phyloP scores from a whole-genome alignment of 768 basidiomycete species.

The Lanmaoa pseudosensibilis region DNA sequence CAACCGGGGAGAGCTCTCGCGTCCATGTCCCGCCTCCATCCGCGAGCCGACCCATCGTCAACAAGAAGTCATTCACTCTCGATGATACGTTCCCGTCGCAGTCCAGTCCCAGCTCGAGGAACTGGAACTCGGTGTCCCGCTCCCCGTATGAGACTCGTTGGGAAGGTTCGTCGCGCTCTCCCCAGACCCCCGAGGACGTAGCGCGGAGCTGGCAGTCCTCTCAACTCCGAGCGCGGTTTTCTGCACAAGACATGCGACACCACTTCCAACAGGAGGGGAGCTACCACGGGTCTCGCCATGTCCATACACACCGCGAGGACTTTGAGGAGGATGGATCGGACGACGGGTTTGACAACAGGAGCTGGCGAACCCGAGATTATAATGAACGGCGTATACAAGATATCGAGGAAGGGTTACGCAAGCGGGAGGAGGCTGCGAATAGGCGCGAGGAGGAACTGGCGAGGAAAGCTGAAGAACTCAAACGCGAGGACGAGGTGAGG shows the following conservation, averaged over 20 bases:
- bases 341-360: constrained; percentile 33
- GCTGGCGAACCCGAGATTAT: constrained; percentile 32
- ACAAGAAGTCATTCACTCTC: constrained; percentile 29
- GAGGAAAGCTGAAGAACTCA: constrained; percentile 38
- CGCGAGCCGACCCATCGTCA: constrained; percentile 34
- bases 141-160: constrained; percentile 31
- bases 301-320: constrained; percentile 32
- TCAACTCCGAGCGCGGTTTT: constrained; percentile 25
- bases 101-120: constrained; percentile 22
- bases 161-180: constrained; percentile 31
- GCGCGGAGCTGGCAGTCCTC: constrained; percentile 34
- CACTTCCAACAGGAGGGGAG: constrained; percentile 23
- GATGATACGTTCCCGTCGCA: constrained; percentile 26
- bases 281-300: constrained; percentile 14
- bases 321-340: constrained; percentile 32
- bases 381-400: constrained; percentile 34
- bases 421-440: constrained; percentile 35
- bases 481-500: constrained; percentile 31
- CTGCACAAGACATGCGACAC: constrained; percentile 33
- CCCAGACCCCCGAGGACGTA: constrained; percentile 31
- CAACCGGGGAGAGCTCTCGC: constrained; percentile 15
- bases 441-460: constrained; percentile 35
- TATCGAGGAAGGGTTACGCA: constrained; percentile 32
- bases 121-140: constrained; percentile 21
- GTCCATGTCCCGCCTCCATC: constrained; percentile 25